phyloP scores from a whole-genome alignment of 2,329 filamentous ascomycete genomes.

The Mycosphaerella arachidis region DNA sequence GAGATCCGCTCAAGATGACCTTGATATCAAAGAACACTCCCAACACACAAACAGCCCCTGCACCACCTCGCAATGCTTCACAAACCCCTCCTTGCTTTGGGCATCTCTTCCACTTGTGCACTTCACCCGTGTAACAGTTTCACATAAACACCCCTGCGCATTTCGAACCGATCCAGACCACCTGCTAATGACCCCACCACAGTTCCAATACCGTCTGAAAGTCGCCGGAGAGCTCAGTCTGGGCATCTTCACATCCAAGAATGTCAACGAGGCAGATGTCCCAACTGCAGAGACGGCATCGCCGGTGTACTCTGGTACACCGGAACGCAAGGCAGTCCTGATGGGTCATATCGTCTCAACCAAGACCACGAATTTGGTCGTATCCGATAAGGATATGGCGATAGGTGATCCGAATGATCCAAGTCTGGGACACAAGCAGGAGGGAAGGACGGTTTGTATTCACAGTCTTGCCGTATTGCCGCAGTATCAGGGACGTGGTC shows the following conservation, averaged over 20 bases:
- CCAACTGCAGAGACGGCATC: slow-evolving; percentile 53
- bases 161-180: slow-evolving; percentile 7
- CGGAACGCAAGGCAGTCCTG: slow-evolving; percentile 59
- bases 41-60: slow-evolving; percentile 9
- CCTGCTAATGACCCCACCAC: slow-evolving; percentile 14
- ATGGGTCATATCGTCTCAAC: slow-evolving; percentile 76
- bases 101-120: slow-evolving; percentile 11
- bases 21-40: neutral
- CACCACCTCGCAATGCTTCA: slow-evolving; percentile 10
- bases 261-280: slow-evolving; percentile 46
- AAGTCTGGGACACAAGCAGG: slow-evolving; percentile 65
- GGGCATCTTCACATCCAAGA: slow-evolving; percentile 69
- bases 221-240: slow-evolving; percentile 71
- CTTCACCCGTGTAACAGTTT: slow-evolving; percentile 16
- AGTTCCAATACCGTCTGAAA: slow-evolving; percentile 74
- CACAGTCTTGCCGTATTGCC: slow-evolving; percentile 80
- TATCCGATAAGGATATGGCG: slow-evolving; percentile 74
- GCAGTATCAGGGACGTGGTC: slow-evolving; percentile 65
- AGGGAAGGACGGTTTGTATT: slow-evolving; percentile 69
- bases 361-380: slow-evolving; percentile 56
- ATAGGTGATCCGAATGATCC: slow-evolving; percentile 42
- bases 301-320: slow-evolving; percentile 56
- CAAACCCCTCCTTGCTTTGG: slow-evolving; percentile 10
- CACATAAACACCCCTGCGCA: slow-evolving; percentile 19
- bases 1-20: neutral